Evolutionary conservation across 2,329 filamentous ascomycete species (phyloP), one percentile per base, ranked within the genome.

Genomic region (Verticillium nubilum): DNA sequence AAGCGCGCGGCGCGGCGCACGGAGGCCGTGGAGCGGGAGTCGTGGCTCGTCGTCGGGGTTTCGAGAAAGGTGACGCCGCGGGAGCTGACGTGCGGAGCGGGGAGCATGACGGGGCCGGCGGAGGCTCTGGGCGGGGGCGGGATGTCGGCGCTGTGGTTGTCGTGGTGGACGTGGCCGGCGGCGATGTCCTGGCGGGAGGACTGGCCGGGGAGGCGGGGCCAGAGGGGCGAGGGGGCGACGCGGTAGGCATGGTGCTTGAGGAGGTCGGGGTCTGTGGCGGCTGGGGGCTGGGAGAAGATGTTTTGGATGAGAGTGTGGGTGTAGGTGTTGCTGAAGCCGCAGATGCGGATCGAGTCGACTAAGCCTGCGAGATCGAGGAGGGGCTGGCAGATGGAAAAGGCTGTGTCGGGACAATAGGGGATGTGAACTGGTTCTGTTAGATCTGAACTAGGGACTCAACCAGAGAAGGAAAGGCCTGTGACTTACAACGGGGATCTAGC

Each of bases 291-390:
- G 0, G 67, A 63, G 42, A 74, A 73, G 6, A 75, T 29, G 0
- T 65, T 63, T 15, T 63, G 55, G 12, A 73, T 57, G 27, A 75
- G 64, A 9, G 58, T 59, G 27, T 65, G 59, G 0, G 70, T 69
- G 60, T 73, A 75, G 0, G 54, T 13, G 13, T 73, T 67, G 59
- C 64, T 67, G 61, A 77, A 76, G 2, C 75, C 75, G 25, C 69
- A 73, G 58, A 77, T 69, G 19, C 75, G 70, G 6, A 72, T 60
- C 0, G 72, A 71, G 33, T 65, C 60, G 52, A 76, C 58, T 1
- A 68, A 65, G 5, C 67, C 71, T 12, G 61, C 64, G 2, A 77
- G 69, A 1, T 59, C 62, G 4, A 68, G 31, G 3, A 77, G 61
- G 19, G 66, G 66, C 54, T 72, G 67, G 61, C 69, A 75, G 17